phyloP scores from a whole-genome alignment of 257 asterid genomes.

The Leonotis leonurus region DNA sequence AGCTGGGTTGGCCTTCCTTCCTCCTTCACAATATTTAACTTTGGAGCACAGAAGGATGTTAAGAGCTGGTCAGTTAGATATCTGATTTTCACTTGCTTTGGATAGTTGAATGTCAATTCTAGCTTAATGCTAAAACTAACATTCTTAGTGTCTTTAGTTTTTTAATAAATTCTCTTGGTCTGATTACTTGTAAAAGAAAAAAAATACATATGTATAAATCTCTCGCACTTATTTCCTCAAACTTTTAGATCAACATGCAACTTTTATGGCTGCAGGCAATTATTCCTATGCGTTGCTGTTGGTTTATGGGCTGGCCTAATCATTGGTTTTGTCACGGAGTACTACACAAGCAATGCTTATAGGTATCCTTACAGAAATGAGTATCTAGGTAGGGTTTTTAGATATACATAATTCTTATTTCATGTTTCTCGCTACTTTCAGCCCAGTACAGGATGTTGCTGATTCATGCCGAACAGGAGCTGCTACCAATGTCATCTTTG shows the following conservation, averaged over 20 bases:
- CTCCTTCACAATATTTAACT: conserved; percentile 42
- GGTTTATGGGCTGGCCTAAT: conserved; percentile 63
- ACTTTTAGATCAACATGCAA: neutral
- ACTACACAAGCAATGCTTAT: conserved; percentile 53
- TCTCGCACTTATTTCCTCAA: conserved; percentile 1
- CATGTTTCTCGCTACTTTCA: conserved; percentile 8
- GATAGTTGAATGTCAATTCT: neutral
- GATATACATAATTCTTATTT: neutral
- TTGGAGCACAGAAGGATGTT: conserved; percentile 38
- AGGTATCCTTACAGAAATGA: conserved; percentile 22
- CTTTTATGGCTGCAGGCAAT: conserved; percentile 37
- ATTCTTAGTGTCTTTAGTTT: neutral
- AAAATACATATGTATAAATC: neutral
- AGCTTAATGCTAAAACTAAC: neutral
- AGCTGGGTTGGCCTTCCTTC: conserved; percentile 42
- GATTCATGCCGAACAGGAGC: conserved; percentile 51
- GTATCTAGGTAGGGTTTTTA: neutral
- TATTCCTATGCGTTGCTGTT: conserved; percentile 47
- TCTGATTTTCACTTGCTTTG: neutral
- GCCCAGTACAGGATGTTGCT: conserved; percentile 45
- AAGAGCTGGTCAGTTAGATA: conserved; percentile 33
- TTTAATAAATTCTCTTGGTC: too few relatives aligned
- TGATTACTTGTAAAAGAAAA: too few relatives aligned
- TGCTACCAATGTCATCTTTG: conserved; percentile 42
- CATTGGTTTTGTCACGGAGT: conserved; percentile 48